Evolutionary conservation across 495 filamentous ascomycete species (phyloP).

Genomic region (Cudoniella acicularis): DNA sequence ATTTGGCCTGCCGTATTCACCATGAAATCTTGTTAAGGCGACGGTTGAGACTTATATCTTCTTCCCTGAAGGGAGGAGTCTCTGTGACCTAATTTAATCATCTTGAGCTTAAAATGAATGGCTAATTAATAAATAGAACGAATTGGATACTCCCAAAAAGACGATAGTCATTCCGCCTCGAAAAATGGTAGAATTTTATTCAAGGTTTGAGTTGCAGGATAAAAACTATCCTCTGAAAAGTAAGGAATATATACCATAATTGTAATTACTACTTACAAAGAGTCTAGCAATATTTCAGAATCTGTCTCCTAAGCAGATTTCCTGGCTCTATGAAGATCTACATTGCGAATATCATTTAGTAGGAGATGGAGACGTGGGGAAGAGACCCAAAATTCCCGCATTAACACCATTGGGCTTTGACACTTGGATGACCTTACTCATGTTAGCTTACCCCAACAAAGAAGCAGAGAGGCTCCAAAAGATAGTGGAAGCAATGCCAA

Average conservation of each 20-base stretch:
- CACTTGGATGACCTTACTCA: conserved; percentile 66
- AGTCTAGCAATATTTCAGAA: conserved; percentile 41
- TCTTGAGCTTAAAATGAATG: conserved; percentile 27
- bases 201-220: conserved; percentile 51
- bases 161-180: conserved; percentile 70
- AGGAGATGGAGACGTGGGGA: conserved; percentile 49
- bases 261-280: conserved; percentile 3
- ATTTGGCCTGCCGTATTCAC: too few relatives aligned
- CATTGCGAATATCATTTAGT: conserved; percentile 75
- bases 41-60: too few relatives aligned
- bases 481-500: conserved; percentile 68
- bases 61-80: too few relatives aligned
- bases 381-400: conserved; percentile 67
- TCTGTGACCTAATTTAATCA: too few relatives aligned
- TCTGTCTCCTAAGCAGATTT: conserved; percentile 36
- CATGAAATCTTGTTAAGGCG: too few relatives aligned
- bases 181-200: conserved; percentile 76
- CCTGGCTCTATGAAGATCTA: conserved; percentile 67
- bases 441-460: conserved; percentile 69
- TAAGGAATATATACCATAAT: conserved; percentile 16
- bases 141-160: conserved; percentile 66
- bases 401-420: conserved; percentile 76
- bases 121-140: conserved; percentile 49
- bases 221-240: conserved; percentile 44
- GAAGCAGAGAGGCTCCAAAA: conserved; percentile 70